Conservation (phyloP, 192 early-diverging fungal genomes). For the Linnemannia schmuckeri region DNA sequence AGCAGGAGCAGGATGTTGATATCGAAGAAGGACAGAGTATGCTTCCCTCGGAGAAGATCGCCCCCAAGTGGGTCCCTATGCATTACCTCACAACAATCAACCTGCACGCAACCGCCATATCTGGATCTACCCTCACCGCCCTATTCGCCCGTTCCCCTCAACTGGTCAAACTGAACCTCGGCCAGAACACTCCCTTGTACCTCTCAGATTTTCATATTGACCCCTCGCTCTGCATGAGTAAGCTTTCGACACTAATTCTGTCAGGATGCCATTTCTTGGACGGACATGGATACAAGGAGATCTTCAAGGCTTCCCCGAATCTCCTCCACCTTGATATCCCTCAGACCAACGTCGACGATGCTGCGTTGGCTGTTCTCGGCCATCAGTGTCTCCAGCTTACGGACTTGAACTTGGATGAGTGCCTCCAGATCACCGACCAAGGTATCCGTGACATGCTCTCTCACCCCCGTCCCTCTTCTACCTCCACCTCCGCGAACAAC, state of each 20-base stretch:
- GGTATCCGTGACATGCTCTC: slow-evolving; percentile 42
- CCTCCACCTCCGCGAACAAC: not conserved
- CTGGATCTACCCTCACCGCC: slow-evolving; percentile 35
- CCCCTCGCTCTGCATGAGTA: not conserved
- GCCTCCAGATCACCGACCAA: slow-evolving; percentile 48
- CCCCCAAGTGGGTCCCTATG: slow-evolving; percentile 14
- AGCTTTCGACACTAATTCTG: slow-evolving; percentile 14
- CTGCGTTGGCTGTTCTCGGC: slow-evolving; percentile 23
- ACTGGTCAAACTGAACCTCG: slow-evolving; percentile 29
- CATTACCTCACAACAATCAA: slow-evolving; percentile 40
- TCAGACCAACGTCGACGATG: slow-evolving; percentile 39
- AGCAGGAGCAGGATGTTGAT: not conserved
- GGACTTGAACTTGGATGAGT: slow-evolving; percentile 36
- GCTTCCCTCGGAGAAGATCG: not conserved
- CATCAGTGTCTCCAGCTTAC: slow-evolving; percentile 14
- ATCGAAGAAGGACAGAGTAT: not conserved
- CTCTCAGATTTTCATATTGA: slow-evolving; percentile 34
- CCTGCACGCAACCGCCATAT: slow-evolving; percentile 29
- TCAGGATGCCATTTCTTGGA: slow-evolving; percentile 46
- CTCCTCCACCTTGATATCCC: slow-evolving; percentile 24
- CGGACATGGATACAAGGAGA: slow-evolving; percentile 50
- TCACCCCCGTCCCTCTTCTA: slow-evolving; percentile 6
- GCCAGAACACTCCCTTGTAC: slow-evolving; percentile 28
- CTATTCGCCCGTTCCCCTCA: slow-evolving; percentile 31
- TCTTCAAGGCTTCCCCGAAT: slow-evolving; percentile 29